Evolutionary conservation across 176 grass and related monocot genomes (phyloP).

Genomic region (Aegilops speltoides): DNA sequence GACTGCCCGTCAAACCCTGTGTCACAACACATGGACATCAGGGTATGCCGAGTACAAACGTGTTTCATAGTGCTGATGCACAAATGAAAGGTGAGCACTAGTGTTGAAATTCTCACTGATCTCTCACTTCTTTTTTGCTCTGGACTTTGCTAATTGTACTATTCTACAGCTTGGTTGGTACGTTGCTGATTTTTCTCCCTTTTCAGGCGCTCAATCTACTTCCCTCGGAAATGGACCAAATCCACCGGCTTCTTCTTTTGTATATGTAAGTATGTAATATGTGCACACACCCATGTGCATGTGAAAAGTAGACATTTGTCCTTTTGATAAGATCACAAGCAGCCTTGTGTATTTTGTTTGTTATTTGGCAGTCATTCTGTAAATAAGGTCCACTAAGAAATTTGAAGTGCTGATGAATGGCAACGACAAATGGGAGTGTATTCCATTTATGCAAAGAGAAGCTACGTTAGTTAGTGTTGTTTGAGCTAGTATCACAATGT

Average conservation of each 20-base stretch:
- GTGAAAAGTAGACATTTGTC: background rate
- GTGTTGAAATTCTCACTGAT: background rate
- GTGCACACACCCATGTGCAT: background rate
- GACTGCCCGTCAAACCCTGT: background rate
- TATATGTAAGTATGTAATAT: conserved; percentile 43
- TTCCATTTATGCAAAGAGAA: conserved; percentile 13
- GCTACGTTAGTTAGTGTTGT: background rate
- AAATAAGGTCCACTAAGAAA: background rate
- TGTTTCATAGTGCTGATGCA: conserved; percentile 16
- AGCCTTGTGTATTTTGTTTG: background rate
- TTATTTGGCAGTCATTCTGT: background rate
- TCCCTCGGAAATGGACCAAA: conserved; percentile 25
- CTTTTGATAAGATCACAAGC: background rate
- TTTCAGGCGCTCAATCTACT: conserved; percentile 38
- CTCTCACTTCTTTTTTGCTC: background rate
- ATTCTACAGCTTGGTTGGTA: conserved; percentile 10
- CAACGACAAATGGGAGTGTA: background rate
- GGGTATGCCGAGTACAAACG: conserved; percentile 12
- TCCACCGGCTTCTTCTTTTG: background rate
- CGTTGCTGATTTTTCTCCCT: conserved; percentile 1
- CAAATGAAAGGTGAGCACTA: conserved; percentile 25
- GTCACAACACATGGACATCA: background rate
- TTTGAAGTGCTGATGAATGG: background rate
- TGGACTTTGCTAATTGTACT: background rate
- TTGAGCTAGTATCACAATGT: background rate